These are phyloP conservation scores for Mycena crocata DNA, from an alignment of 768 basidiomycete species.

Conservation along the genomic window DNA sequence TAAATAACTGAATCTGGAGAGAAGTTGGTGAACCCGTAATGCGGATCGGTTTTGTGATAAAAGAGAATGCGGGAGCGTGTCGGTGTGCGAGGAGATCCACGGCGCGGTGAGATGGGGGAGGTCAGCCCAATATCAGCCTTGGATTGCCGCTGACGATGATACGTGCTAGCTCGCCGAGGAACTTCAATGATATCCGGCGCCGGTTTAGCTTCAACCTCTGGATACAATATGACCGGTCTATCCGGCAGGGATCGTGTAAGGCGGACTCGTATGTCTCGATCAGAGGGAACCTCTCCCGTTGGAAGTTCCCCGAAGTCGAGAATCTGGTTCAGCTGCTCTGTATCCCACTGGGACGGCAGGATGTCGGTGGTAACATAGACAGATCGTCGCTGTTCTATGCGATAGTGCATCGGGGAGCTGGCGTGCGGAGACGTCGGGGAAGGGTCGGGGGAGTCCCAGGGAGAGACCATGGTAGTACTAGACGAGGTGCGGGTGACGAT, in stretches of 20 bases:
- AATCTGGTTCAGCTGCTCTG: slow-evolving; percentile 51
- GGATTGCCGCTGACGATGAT: slow-evolving; percentile 27
- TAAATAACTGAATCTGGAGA: slow-evolving; percentile 73
- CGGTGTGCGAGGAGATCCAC: slow-evolving; percentile 36
- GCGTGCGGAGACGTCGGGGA: slow-evolving; percentile 38
- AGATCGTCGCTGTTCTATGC: slow-evolving; percentile 61
- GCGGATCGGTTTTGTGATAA: slow-evolving; percentile 71
- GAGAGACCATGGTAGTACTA: slow-evolving; percentile 34
- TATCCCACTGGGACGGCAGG: slow-evolving; percentile 56
- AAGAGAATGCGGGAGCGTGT: slow-evolving; percentile 61
- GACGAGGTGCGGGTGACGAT: slow-evolving; percentile 35
- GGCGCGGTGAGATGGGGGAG: slow-evolving; percentile 34
- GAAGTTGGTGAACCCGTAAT: slow-evolving; percentile 83
- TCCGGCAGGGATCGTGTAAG: slow-evolving; percentile 48
- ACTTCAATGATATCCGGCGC: slow-evolving; percentile 21
- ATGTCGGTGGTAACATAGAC: slow-evolving; percentile 58
- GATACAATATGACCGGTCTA: slow-evolving; percentile 31
- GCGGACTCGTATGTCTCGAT: slow-evolving; percentile 39
- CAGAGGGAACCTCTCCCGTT: slow-evolving; percentile 37
- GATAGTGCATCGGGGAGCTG: slow-evolving; percentile 53
- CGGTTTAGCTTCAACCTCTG: slow-evolving; percentile 28
- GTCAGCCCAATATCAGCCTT: slow-evolving; percentile 17
- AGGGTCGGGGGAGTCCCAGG: slow-evolving; percentile 31
- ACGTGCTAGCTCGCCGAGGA: slow-evolving; percentile 22
- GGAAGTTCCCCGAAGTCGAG: slow-evolving; percentile 51